Percentiles rank a stretch among this genome's conserved stretches.
Evolutionary conservation across 352 stramenopile genomes (phyloP).

Genomic region (Phytophthora tubulina): DNA sequence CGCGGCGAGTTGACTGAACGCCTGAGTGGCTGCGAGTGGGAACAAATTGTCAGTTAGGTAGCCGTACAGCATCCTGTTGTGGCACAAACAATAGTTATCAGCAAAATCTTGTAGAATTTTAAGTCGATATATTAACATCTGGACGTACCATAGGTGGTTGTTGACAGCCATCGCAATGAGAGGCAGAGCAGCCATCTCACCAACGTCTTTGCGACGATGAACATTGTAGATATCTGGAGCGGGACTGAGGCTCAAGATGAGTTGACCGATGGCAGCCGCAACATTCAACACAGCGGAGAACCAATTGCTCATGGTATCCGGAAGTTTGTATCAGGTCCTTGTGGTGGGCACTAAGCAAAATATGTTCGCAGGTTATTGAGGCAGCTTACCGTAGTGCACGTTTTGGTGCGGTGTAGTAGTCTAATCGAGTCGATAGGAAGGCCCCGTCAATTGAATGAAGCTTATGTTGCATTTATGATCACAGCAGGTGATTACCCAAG

Average conservation of each 20-base stretch:
- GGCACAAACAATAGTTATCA: neutral
- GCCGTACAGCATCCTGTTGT: constrained; percentile 19
- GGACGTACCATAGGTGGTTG: constrained; percentile 36
- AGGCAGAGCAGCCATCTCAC: constrained; percentile 32
- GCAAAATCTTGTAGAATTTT: neutral
- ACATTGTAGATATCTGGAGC: constrained; percentile 31
- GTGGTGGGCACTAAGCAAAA: too few species aligned
- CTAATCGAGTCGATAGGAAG: constrained; percentile 28
- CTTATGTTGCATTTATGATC: too few species aligned
- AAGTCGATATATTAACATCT: neutral
- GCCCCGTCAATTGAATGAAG: neutral
- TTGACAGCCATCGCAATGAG: constrained; percentile 36
- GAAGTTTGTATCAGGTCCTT: too few species aligned
- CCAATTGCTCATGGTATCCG: neutral
- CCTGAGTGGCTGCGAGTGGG: too few species aligned
- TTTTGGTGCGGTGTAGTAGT: neutral
- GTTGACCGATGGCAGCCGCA: constrained; percentile 21
- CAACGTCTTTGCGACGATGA: constrained; percentile 29
- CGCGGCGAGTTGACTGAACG: too few species aligned
- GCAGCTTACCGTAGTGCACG: too few species aligned
- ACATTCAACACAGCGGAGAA: constrained; percentile 16
- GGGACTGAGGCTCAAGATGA: constrained; percentile 36
- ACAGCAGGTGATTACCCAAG: constrained; percentile 19
- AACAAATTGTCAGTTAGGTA: too few species aligned
- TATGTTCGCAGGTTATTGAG: too few species aligned